phyloP scores from a whole-genome alignment of 192 early-diverging fungal species.

The Rhizoclosmatium globosum region DNA sequence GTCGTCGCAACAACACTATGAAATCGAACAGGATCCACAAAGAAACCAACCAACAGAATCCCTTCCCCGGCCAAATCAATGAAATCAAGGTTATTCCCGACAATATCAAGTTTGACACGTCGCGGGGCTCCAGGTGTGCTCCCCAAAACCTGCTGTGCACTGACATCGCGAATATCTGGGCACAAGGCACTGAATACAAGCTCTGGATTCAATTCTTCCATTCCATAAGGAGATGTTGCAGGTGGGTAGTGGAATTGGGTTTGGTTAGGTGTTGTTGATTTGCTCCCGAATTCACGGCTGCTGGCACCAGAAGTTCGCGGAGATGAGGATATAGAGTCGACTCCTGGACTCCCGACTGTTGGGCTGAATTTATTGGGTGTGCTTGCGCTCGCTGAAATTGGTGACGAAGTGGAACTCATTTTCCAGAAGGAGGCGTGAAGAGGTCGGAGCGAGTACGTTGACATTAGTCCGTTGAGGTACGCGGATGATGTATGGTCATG shows the following conservation, averaged over 20 bases:
- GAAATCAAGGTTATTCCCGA: constrained; percentile 43
- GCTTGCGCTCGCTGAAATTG: not conserved
- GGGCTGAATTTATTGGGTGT: not conserved
- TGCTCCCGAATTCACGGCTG: not conserved
- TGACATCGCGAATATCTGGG: constrained; percentile 35
- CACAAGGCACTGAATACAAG: constrained; percentile 22
- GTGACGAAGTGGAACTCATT: not conserved
- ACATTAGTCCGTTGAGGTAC: constrained; percentile 32
- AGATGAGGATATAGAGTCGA: not conserved
- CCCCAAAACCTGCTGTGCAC: constrained; percentile 40
- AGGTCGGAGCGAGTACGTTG: constrained; percentile 32
- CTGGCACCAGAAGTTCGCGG: not conserved
- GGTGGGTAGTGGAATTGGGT: constrained; percentile 24
- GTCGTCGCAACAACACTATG: constrained; percentile 38
- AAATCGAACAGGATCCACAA: constrained; percentile 36
- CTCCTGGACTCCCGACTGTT: not conserved
- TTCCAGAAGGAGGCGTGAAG: constrained; percentile 30
- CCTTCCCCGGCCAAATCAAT: constrained; percentile 37
- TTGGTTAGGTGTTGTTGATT: not conserved
- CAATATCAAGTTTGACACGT: constrained; percentile 38
- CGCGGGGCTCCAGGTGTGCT: constrained; percentile 25
- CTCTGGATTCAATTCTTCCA: constrained; percentile 24
- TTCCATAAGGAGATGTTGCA: not conserved
- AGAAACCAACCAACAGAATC: constrained; percentile 39
- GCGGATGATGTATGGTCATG: constrained; percentile 28